phyloP scores from a whole-genome alignment of 257 asterid genomes.

The Capsicum pubescens region DNA sequence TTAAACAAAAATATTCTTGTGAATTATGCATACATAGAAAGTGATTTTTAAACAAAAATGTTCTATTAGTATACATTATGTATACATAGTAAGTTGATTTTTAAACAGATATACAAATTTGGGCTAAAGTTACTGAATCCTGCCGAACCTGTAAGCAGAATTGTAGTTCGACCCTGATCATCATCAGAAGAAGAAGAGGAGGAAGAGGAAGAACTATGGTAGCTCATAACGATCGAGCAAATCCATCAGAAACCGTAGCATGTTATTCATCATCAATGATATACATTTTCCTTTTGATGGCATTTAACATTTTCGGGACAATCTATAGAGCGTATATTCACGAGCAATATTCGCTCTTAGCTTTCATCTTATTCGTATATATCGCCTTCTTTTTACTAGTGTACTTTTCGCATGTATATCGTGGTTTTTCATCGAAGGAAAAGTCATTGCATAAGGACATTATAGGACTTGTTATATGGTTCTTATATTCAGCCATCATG shows the following conservation, averaged over 20 bases:
- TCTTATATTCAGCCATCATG: conserved; percentile 15
- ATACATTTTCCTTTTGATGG: background rate
- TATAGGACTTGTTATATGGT: conserved; percentile 23
- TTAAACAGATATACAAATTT: too few species aligned
- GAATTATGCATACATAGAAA: too few species aligned
- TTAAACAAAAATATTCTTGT: too few species aligned
- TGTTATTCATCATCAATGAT: background rate
- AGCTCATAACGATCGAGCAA: too few species aligned
- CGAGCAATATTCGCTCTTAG: background rate
- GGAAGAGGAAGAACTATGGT: too few species aligned
- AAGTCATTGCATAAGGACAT: conserved; percentile 13
- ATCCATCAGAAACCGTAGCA: background rate
- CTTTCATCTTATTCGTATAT: conserved; percentile 7
- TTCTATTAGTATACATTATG: too few species aligned
- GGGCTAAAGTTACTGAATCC: too few species aligned
- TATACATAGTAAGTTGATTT: too few species aligned
- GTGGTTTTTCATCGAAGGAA: background rate
- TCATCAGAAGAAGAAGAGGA: background rate
- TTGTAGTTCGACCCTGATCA: background rate
- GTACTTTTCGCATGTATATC: background rate
- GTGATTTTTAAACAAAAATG: too few species aligned
- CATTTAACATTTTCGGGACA: background rate
- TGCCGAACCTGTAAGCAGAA: too few species aligned
- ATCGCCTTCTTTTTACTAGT: background rate
- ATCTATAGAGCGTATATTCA: background rate